A percentile compares a stretch with the other conserved stretches of the same genome.
Conservation (phyloP, 1,284 basidiomycete genomes). For the Trichosporon inkin region DNA sequence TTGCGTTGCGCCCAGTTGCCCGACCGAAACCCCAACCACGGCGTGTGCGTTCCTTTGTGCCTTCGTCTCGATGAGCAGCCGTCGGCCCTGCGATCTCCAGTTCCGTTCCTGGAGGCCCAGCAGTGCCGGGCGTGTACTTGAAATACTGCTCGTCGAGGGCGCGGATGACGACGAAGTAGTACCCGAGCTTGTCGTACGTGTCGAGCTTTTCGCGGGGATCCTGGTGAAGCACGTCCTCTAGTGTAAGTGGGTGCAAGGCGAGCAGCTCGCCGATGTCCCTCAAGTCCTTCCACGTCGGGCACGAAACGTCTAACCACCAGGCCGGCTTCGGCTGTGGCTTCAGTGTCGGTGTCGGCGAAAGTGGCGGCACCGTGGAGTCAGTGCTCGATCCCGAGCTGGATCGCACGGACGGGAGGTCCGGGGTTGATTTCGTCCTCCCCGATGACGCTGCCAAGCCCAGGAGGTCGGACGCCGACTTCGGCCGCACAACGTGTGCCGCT, state of each 20-base stretch:
- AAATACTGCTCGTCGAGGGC: constrained; percentile 70
- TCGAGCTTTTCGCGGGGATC: constrained; percentile 93
- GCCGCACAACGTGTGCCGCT: constrained; percentile 27
- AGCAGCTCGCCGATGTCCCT: constrained; percentile 67
- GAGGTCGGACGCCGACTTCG: constrained; percentile 46
- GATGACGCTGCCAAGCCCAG: constrained; percentile 32
- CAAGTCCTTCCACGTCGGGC: constrained; percentile 86
- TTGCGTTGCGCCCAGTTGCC: constrained; percentile 30
- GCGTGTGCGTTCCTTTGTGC: constrained; percentile 29
- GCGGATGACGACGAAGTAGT: constrained; percentile 87
- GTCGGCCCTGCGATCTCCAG: not conserved
- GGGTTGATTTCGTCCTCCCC: not conserved
- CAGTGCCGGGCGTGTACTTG: constrained; percentile 52
- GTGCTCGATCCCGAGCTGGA: not conserved
- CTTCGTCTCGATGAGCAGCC: not conserved
- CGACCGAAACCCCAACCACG: constrained; percentile 43
- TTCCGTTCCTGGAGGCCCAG: constrained; percentile 9
- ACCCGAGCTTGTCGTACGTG: constrained; percentile 79
- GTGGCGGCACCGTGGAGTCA: not conserved
- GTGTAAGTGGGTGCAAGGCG: constrained; percentile 80
- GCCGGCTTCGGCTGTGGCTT: constrained; percentile 12
- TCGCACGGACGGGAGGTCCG: constrained; percentile 1
- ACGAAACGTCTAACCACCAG: constrained; percentile 92
- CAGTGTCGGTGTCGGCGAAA: not conserved
- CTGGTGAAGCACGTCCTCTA: constrained; percentile 93